A percentile compares a stretch with the other conserved stretches of the same genome.
These are phyloP conservation scores for Dendrobium chrysotoxum DNA, from an alignment of 106 monocot species.

Conservation along the genomic window DNA sequence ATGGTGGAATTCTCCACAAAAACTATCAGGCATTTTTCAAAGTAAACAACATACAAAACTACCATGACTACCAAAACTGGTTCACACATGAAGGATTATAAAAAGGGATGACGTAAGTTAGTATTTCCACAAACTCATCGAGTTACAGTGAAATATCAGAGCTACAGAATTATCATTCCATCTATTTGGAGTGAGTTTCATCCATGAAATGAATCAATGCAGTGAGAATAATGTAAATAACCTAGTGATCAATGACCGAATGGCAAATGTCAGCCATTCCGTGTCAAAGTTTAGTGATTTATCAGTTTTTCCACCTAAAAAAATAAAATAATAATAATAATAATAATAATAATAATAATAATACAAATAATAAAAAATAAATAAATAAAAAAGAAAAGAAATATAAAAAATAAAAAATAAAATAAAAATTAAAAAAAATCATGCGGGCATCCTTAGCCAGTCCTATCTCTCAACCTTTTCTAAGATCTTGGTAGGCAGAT, in stretches of 20 bases:
- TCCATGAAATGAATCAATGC: neutral
- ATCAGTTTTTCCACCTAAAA: neutral
- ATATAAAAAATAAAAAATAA: too few relatives aligned
- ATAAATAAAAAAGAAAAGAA: too few relatives aligned
- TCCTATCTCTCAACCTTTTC: too few relatives aligned
- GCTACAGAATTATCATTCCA: neutral
- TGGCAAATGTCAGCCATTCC: neutral
- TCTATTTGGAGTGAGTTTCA: neutral
- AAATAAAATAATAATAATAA: too few relatives aligned
- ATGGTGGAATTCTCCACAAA: neutral
- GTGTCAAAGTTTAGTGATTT: neutral
- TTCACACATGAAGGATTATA: neutral
- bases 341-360: too few relatives aligned
- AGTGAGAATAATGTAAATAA: neutral
- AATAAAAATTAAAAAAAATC: too few relatives aligned
- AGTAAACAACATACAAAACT: neutral
- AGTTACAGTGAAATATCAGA: neutral
- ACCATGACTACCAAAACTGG: neutral
- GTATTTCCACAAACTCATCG: neutral
- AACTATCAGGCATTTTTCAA: neutral
- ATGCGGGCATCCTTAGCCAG: too few relatives aligned
- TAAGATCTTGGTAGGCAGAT: neutral
- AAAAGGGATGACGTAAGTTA: neutral
- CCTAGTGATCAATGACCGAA: neutral
- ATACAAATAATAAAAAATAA: too few relatives aligned